phyloP scores from a whole-genome alignment of 306 rosid genomes.

The Cotoneaster glaucophyllus region DNA sequence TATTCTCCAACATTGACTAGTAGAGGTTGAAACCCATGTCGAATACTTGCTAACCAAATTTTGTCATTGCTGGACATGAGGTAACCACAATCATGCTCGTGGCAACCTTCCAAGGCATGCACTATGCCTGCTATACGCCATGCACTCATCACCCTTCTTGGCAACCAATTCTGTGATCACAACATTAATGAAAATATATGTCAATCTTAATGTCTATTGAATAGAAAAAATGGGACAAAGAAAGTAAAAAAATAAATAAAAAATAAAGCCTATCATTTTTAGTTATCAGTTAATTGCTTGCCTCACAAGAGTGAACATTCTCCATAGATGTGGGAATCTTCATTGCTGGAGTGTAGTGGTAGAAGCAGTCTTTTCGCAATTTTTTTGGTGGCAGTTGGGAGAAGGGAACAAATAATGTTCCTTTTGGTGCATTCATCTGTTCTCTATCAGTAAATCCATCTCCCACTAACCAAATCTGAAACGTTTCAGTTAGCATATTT shows the following conservation, averaged over 20 bases:
- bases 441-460: constrained; percentile 33
- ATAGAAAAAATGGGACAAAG: not conserved
- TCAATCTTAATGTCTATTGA: not conserved
- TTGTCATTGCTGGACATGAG: constrained; percentile 32
- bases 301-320: constrained; percentile 67
- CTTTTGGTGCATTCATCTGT: constrained; percentile 55
- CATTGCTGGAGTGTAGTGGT: constrained; percentile 60
- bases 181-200: not conserved
- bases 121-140: constrained; percentile 71
- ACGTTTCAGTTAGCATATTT: not conserved
- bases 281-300: not conserved
- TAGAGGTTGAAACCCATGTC: constrained; percentile 57
- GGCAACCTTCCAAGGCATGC: constrained; percentile 72
- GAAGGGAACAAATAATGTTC: constrained; percentile 54
- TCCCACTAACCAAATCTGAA: constrained; percentile 64
- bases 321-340: constrained; percentile 33
- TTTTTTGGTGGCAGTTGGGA: constrained; percentile 54
- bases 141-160: constrained; percentile 79
- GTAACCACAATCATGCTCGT: constrained; percentile 53
- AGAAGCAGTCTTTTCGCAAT: constrained; percentile 55
- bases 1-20: too few relatives aligned
- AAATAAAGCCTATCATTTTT: too few relatives aligned
- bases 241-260: too few relatives aligned
- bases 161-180: constrained; percentile 46
- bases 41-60: constrained; percentile 59